These are phyloP conservation scores for Triangularia verruculosa DNA, from an alignment of 2,329 filamentous ascomycete genomes.

Conservation along the genomic window DNA sequence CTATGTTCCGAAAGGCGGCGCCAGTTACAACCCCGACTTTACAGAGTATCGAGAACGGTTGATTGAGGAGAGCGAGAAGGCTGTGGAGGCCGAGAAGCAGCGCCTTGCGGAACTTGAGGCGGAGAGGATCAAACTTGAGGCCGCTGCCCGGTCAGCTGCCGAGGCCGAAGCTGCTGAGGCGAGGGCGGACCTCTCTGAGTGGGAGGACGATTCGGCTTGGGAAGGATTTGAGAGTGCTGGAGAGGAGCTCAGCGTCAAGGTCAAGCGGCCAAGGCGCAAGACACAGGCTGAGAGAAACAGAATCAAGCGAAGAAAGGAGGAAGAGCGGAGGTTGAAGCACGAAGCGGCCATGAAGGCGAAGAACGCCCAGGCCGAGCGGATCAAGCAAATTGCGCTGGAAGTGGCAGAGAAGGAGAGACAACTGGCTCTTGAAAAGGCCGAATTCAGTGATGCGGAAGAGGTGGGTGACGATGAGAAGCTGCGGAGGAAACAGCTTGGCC, in stretches of 20 bases:
- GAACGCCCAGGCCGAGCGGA: constrained; percentile 66
- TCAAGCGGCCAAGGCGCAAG: constrained; percentile 80
- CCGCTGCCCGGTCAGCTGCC: constrained; percentile 66
- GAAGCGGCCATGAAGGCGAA: constrained; percentile 72
- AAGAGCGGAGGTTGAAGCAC: constrained; percentile 72
- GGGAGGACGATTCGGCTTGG: constrained; percentile 89
- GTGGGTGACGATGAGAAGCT: constrained; percentile 63
- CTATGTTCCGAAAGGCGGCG: constrained; percentile 72
- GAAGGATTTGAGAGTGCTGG: constrained; percentile 82
- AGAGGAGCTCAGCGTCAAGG: constrained; percentile 61
- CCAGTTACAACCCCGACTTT: constrained; percentile 90
- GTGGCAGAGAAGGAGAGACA: constrained; percentile 56
- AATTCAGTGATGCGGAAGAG: constrained; percentile 47
- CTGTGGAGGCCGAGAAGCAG: constrained; percentile 73
- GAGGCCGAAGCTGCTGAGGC: constrained; percentile 72
- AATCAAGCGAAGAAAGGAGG: constrained; percentile 82
- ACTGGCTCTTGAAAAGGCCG: constrained; percentile 42
- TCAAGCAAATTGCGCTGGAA: constrained; percentile 67
- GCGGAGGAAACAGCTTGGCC: constrained; percentile 71
- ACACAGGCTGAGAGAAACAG: constrained; percentile 84
- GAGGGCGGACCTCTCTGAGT: constrained; percentile 63
- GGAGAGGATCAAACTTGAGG: constrained; percentile 65
- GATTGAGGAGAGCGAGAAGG: constrained; percentile 71
- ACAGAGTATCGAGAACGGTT: constrained; percentile 80
- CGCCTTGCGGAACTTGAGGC: constrained; percentile 65